phyloP scores from a whole-genome alignment of 2,329 filamentous ascomycete species.

The Periglandula ipomoeae region DNA sequence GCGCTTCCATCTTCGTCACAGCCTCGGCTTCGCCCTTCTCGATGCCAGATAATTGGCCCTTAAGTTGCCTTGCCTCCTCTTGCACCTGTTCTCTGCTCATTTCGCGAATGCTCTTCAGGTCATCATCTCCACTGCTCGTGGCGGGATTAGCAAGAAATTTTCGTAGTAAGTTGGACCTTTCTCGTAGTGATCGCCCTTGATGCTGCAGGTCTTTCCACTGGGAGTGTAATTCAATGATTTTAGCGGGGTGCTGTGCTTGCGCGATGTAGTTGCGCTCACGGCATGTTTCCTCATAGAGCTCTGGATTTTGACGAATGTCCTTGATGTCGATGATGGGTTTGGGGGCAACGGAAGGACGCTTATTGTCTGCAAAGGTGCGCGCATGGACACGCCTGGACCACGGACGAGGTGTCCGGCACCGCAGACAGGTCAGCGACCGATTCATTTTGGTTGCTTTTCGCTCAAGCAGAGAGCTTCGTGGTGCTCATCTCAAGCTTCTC shows the following conservation, averaged over 20 bases:
- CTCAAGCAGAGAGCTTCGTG: not conserved
- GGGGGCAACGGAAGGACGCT: slow-evolving; percentile 62
- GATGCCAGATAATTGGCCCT: slow-evolving; percentile 50
- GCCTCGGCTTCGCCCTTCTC: slow-evolving; percentile 53
- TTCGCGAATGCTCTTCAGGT: slow-evolving; percentile 23
- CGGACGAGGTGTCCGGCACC: slow-evolving; percentile 11
- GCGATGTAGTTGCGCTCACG: slow-evolving; percentile 70
- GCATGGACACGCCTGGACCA: slow-evolving; percentile 2
- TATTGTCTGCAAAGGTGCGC: slow-evolving; percentile 18
- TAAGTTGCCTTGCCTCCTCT: slow-evolving; percentile 54
- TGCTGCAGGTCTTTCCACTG: slow-evolving; percentile 52
- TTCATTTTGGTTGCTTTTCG: slow-evolving; percentile 21
- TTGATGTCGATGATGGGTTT: slow-evolving; percentile 76
- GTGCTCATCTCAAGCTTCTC: not conserved
- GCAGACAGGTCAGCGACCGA: slow-evolving; percentile 17
- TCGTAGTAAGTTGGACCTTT: slow-evolving; percentile 57
- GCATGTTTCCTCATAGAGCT: slow-evolving; percentile 75
- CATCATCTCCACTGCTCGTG: slow-evolving; percentile 34
- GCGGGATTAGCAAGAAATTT: slow-evolving; percentile 42
- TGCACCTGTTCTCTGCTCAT: slow-evolving; percentile 45
- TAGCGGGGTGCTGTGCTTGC: slow-evolving; percentile 44
- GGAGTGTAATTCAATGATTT: slow-evolving; percentile 46
- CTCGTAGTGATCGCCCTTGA: slow-evolving; percentile 51
- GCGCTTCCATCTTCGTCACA: slow-evolving; percentile 55
- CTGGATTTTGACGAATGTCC: slow-evolving; percentile 78